Conservation (phyloP, 73 alveolate genomes). For the Paramecium biaurelia region DNA sequence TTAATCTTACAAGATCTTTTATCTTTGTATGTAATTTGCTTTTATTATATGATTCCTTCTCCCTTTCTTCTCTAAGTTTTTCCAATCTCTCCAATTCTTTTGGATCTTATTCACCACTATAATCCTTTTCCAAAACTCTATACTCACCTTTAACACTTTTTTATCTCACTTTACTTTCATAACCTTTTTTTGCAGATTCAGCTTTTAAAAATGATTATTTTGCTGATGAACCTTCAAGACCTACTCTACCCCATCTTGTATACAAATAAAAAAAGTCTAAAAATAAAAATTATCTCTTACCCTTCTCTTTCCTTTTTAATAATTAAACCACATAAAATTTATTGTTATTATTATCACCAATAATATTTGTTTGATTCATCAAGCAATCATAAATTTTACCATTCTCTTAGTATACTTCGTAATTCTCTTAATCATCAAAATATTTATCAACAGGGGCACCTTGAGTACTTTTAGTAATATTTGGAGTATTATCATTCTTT, state of each 20-base stretch:
- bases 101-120: slow-evolving; percentile 20
- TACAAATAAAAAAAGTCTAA: slow-evolving; percentile 25
- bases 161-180: background rate
- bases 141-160: slow-evolving; percentile 55
- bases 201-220: background rate
- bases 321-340: slow-evolving; percentile 57
- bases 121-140: slow-evolving; percentile 55
- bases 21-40: slow-evolving; percentile 35
- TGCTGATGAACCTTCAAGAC: slow-evolving; percentile 40
- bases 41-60: background rate
- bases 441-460: slow-evolving; percentile 63
- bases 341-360: slow-evolving; percentile 36
- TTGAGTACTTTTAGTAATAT: background rate
- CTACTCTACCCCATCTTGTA: slow-evolving; percentile 65
- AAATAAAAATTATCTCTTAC: background rate
- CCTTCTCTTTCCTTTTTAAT: background rate
- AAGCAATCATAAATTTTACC: slow-evolving; percentile 48
- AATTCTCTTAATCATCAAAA: background rate
- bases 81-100: background rate
- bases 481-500: background rate
- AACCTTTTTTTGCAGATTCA: slow-evolving; percentile 10
- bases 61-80: background rate
- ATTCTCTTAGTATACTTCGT: background rate
- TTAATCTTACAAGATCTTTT: slow-evolving; percentile 64
- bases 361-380: slow-evolving; percentile 55